A percentile compares a stretch with the other conserved stretches of the same genome.
Conservation (phyloP, 208 protist species). For the Acanthamoeba royreba region DNA sequence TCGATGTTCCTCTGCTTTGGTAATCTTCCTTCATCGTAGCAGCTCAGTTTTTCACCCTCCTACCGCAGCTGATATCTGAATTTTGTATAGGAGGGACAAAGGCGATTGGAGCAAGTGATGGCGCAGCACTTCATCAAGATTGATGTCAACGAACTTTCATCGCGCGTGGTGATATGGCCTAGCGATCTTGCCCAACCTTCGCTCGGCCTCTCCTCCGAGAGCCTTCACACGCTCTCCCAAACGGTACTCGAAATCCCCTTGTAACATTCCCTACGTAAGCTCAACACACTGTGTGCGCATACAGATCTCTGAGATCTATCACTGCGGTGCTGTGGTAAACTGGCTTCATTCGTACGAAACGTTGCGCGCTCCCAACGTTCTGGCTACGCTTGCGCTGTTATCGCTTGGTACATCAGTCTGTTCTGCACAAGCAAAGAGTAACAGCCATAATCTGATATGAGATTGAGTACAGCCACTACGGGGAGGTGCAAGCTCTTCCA, state of each 20-base stretch:
- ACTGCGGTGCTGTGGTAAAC: background rate
- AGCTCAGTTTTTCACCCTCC: no score
- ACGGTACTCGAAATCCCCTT: background rate
- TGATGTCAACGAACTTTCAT: background rate
- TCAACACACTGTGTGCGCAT: background rate
- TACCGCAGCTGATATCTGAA: no score
- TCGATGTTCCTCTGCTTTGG: background rate
- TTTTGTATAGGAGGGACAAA: background rate
- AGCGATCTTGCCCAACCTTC: background rate
- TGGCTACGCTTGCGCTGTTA: background rate
- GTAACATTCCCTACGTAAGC: background rate
- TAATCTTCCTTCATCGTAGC: background rate
- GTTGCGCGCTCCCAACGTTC: background rate
- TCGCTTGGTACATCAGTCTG: background rate
- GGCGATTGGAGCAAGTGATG: background rate
- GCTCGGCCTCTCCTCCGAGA: background rate
- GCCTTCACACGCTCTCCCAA: background rate
- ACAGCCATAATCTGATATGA: background rate
- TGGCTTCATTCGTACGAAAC: background rate
- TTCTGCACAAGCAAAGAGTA: background rate
- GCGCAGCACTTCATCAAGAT: background rate
- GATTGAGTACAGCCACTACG: background rate
- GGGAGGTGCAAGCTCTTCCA: background rate
- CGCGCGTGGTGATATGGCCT: background rate
- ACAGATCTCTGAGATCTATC: background rate